Conservation (phyloP, 2,329 filamentous ascomycete genomes). For the Periconia sp. region DNA sequence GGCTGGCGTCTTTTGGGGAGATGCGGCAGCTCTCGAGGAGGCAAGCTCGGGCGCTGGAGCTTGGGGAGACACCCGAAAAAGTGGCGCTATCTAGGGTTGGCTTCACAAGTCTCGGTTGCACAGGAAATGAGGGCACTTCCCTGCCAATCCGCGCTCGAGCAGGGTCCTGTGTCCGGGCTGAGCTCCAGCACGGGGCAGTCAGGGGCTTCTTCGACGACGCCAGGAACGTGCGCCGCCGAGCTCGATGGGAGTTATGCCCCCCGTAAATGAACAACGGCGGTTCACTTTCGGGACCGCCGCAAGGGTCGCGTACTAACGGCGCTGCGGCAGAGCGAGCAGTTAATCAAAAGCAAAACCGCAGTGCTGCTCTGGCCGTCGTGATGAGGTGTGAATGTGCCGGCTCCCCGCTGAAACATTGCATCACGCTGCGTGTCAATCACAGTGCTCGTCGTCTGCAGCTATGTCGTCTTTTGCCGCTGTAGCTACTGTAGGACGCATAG, state of each 20-base stretch:
- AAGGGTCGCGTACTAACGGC: background rate
- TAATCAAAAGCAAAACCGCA: background rate
- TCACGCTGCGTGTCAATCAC: slow-evolving; percentile 13
- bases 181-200: slow-evolving; percentile 27
- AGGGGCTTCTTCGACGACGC: slow-evolving; percentile 26
- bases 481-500: slow-evolving; percentile 6
- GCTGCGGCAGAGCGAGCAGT: background rate
- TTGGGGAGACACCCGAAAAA: slow-evolving; percentile 36
- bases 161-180: slow-evolving; percentile 27
- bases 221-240: slow-evolving; percentile 25
- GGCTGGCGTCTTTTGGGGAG: slow-evolving; percentile 43
- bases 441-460: too few species aligned
- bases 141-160: slow-evolving; percentile 33
- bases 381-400: background rate
- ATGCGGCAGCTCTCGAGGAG: slow-evolving; percentile 30
- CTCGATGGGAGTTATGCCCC: slow-evolving; percentile 14
- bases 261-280: slow-evolving; percentile 13
- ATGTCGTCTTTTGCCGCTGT: slow-evolving; percentile 1
- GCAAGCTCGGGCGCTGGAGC: slow-evolving; percentile 37
- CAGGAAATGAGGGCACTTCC: slow-evolving; percentile 40
- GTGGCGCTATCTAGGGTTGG: slow-evolving; percentile 37
- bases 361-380: background rate
- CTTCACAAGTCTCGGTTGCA: slow-evolving; percentile 42
- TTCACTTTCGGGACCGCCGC: slow-evolving; percentile 1
- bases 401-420: slow-evolving; percentile 10